These are phyloP conservation scores for Decorospora gaudefroyi DNA, from an alignment of 2,329 filamentous ascomycete species.

Conservation along the genomic window DNA sequence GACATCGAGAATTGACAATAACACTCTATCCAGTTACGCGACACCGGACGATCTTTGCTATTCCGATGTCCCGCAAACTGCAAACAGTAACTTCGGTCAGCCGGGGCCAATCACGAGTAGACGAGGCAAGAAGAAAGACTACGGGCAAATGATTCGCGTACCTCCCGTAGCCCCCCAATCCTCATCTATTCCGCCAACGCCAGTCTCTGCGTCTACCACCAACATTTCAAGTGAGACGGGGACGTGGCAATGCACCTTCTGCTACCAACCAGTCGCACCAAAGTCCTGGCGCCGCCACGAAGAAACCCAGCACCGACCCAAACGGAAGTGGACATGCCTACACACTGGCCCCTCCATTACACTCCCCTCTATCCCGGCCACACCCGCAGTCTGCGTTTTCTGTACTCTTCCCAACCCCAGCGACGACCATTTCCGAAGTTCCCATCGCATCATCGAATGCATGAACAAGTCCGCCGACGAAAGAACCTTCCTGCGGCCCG, in stretches of 20 bases:
- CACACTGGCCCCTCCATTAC: conserved; percentile 31
- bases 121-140: conserved; percentile 47
- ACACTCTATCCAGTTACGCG: conserved; percentile 12
- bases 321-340: conserved; percentile 44
- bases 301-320: conserved; percentile 44
- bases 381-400: conserved; percentile 33
- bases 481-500: conserved; percentile 40
- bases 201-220: conserved; percentile 2
- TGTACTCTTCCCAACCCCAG: conserved; percentile 35
- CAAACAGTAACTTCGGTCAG: conserved; percentile 2
- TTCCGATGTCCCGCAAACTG: conserved; percentile 15
- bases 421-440: conserved; percentile 34
- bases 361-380: conserved; percentile 10
- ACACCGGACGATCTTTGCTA: background rate
- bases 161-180: conserved; percentile 15
- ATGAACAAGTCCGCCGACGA: conserved; percentile 31
- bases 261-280: conserved; percentile 30
- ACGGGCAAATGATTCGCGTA: conserved; percentile 26
- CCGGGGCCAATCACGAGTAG: conserved; percentile 19
- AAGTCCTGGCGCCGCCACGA: conserved; percentile 48
- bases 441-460: conserved; percentile 43
- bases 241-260: conserved; percentile 47
- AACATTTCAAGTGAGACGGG: conserved; percentile 16
- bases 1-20: conserved; percentile 10
- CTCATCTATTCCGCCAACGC: conserved; percentile 13